Percentiles rank a stretch among this genome's conserved stretches.
Conservation (phyloP, 495 filamentous ascomycete species). For the Trichoderma virens region DNA sequence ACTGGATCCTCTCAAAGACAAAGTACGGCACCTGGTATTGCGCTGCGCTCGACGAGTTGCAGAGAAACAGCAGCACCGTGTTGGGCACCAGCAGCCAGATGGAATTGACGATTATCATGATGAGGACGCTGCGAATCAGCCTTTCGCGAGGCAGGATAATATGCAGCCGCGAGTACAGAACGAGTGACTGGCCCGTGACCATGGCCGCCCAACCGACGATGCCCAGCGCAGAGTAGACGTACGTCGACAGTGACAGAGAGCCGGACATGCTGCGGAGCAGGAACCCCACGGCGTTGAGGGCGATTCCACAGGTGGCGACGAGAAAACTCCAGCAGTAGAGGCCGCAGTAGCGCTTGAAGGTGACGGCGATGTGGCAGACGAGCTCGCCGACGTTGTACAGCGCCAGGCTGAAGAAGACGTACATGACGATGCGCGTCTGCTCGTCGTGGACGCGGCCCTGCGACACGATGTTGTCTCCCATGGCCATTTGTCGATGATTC, state of each 20-base stretch:
- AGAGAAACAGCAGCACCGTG: conserved; percentile 33
- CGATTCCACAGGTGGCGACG: conserved; percentile 40
- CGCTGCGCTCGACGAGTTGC: background rate
- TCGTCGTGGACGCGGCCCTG: background rate
- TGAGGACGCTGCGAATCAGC: conserved; percentile 42
- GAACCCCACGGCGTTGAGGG: conserved; percentile 48
- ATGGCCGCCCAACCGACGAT: conserved; percentile 53
- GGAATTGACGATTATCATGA: conserved; percentile 52
- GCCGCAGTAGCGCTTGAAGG: conserved; percentile 25
- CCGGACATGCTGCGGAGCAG: conserved; percentile 39
- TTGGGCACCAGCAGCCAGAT: conserved; percentile 44
- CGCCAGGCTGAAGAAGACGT: conserved; percentile 8
- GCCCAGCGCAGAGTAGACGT: conserved; percentile 28
- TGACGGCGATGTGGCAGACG: conserved; percentile 35
- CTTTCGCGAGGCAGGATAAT: conserved; percentile 43
- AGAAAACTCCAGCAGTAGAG: conserved; percentile 40
- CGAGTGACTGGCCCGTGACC: conserved; percentile 59
- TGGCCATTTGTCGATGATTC: background rate
- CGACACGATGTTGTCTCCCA: background rate
- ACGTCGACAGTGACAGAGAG: conserved; percentile 40
- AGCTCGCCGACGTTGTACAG: conserved; percentile 37
- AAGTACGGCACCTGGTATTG: conserved; percentile 27
- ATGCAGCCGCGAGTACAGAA: conserved; percentile 60
- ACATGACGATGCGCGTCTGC: conserved; percentile 19
- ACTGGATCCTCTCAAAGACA: conserved; percentile 54